Base-by-base conservation (phyloP, 768 basidiomycete species). In the Mrakia blollopis region DNA sequence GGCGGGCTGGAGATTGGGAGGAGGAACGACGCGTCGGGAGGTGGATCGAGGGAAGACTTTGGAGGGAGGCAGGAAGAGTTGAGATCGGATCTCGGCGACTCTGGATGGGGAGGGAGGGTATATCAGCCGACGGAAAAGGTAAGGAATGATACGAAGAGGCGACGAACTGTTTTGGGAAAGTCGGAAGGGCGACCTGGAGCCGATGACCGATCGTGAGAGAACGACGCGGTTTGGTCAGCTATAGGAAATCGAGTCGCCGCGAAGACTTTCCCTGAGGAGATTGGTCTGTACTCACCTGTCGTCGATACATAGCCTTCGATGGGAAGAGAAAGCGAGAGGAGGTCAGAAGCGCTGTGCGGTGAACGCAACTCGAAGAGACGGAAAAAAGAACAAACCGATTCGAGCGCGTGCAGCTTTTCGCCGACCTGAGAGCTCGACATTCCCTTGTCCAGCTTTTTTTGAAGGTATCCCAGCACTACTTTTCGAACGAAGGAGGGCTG, bases 61-160 rank as follows among this genome's bases (percentile, higher is more conserved):
- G 4, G 65, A 68, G 16, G 37, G 65, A 25, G 65, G 65, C 25
- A 68, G 65, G 8, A 23, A 68, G 35, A 68, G 65, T 39, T 68
- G 35, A 5, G 23, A 1, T 23, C 65, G 39, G 39, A 68, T 41
- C 8, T 23, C 23, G 37, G 37, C 25, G 25, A 68, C 44, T 25
- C 65, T 68, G 65, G 21, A n/a, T 0, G 65, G 32, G 25, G 35
- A 11, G 37, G 23, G 37, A 1, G 63, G n/a, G n/a, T n/a, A n/a
- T n/a, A 35, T 39, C 11, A 39, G 65, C 65, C 11, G 39, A n/a
- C 25, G 39, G 10, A 30, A n/a, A n/a, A 16, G 39, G n/a, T 6
- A n/a, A 39, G 39, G 35, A 41, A 5, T 3, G 62, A 63, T 32
- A 39, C 10, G 7, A 41, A 23, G 35, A 9, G 65, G 14, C 21